phyloP scores from a whole-genome alignment of 805 yeast genomes.

The Starmerella apicola region DNA sequence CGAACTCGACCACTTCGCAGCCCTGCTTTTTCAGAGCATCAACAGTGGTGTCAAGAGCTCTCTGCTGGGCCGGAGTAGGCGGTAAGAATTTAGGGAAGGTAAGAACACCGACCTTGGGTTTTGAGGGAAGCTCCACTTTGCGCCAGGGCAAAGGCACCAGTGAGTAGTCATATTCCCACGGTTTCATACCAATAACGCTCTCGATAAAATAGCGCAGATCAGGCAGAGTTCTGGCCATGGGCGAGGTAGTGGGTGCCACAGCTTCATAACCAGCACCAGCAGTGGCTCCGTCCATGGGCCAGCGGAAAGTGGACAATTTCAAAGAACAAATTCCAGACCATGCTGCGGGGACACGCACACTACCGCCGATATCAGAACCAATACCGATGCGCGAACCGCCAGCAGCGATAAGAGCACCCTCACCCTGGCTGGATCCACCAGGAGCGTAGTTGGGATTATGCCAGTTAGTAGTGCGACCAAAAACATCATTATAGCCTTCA shows the following conservation, averaged over 20 bases:
- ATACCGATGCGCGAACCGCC: conserved; percentile 42
- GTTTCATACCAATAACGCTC: conserved; percentile 36
- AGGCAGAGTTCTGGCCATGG: conserved; percentile 36
- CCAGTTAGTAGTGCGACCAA: conserved; percentile 42
- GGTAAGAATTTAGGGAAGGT: conserved; percentile 37
- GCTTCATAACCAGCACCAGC: conserved; percentile 38
- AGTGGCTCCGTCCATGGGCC: conserved; percentile 33
- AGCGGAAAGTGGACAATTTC: conserved; percentile 39
- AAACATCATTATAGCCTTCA: conserved; percentile 43
- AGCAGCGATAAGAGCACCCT: conserved; percentile 36
- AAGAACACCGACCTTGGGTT: conserved; percentile 38
- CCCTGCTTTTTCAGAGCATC: conserved; percentile 36
- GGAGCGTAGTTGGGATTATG: conserved; percentile 34
- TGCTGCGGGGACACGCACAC: conserved; percentile 44
- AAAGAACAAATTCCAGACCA: conserved; percentile 40
- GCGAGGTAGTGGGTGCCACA: conserved; percentile 18
- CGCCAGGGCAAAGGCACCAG: conserved; percentile 40
- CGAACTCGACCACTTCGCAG: conserved; percentile 36
- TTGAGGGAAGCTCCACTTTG: conserved; percentile 30
- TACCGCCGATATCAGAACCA: conserved; percentile 48
- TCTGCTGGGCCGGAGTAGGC: conserved; percentile 39
- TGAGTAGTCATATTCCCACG: conserved; percentile 43
- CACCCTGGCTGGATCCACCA: conserved; percentile 48
- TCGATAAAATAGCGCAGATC: conserved; percentile 41
- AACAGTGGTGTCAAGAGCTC: conserved; percentile 30